Evolutionary conservation across 495 filamentous ascomycete species (phyloP).

Genomic region (Extremus antarcticus): DNA sequence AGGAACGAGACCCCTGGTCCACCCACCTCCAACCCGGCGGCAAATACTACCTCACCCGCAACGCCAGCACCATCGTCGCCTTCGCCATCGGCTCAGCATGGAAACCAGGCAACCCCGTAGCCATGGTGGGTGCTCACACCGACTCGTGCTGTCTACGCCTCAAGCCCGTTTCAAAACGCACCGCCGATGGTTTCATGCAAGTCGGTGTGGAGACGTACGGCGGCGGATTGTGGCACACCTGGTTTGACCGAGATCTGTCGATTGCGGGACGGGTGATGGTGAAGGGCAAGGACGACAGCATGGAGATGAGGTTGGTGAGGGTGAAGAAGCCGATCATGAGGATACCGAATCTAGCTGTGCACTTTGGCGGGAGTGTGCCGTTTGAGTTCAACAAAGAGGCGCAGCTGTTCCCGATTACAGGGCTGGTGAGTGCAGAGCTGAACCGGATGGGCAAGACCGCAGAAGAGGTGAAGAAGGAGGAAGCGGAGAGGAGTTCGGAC

Average conservation of each 20-base stretch:
- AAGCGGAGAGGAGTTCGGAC: conserved; percentile 26
- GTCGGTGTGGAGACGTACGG: conserved; percentile 96
- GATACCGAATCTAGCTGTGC: conserved; percentile 86
- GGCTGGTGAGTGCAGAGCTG: conserved; percentile 74
- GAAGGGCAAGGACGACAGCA: conserved; percentile 58
- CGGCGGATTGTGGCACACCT: conserved; percentile 69
- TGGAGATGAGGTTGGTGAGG: conserved; percentile 78
- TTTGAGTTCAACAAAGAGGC: conserved; percentile 96
- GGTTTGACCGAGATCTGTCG: conserved; percentile 93
- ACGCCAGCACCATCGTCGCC: conserved; percentile 85
- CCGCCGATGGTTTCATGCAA: conserved; percentile 79
- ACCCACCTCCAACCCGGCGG: conserved; percentile 71
- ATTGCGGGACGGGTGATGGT: conserved; percentile 84
- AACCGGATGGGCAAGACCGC: conserved; percentile 51
- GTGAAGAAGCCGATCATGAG: conserved; percentile 82
- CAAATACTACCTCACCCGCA: conserved; percentile 92
- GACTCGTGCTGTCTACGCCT: conserved; percentile 84
- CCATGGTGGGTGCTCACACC: conserved; percentile 93
- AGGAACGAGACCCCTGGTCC: conserved; percentile 85
- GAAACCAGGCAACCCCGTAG: conserved; percentile 87
- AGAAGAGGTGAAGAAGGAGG: conserved; percentile 36
- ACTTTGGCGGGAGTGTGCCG: conserved; percentile 71
- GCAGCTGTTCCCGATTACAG: conserved; percentile 87
- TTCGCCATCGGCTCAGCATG: conserved; percentile 90
- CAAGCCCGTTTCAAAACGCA: conserved; percentile 89